phyloP scores from a whole-genome alignment of 495 filamentous ascomycete genomes.

The Talaromyces thailandensis region DNA sequence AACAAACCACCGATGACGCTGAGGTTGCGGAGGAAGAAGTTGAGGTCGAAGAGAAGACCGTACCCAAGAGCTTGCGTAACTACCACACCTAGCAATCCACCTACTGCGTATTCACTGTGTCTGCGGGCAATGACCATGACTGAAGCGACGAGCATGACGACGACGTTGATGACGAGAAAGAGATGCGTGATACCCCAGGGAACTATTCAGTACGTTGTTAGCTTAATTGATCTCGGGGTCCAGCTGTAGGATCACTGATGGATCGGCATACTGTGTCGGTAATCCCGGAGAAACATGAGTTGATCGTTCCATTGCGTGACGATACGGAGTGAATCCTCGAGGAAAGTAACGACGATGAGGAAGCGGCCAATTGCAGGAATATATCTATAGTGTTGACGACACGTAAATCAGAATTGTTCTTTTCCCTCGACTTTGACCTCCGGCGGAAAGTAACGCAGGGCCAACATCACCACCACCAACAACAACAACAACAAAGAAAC shows the following conservation, averaged over 20 bases:
- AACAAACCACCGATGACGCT: constrained; percentile 93
- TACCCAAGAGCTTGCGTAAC: constrained; percentile 95
- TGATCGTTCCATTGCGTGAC: constrained; percentile 98
- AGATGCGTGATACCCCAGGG: constrained; percentile 83
- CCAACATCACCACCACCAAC: constrained; percentile 1
- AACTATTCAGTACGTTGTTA: constrained; percentile 43
- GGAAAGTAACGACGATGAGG: constrained; percentile 95
- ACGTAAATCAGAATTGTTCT: constrained; percentile 18
- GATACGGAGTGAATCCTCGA: constrained; percentile 93
- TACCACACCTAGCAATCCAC: constrained; percentile 81
- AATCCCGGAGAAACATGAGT: constrained; percentile 84
- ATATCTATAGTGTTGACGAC: constrained; percentile 52
- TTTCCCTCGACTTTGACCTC: background rate
- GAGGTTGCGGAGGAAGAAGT: constrained; percentile 98
- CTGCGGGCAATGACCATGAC: constrained; percentile 82
- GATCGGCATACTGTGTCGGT: constrained; percentile 71
- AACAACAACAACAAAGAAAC: constrained; percentile 30
- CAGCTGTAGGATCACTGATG: background rate
- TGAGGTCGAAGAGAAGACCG: constrained; percentile 96
- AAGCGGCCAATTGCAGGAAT: constrained; percentile 93
- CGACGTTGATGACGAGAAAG: constrained; percentile 84
- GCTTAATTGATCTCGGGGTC: constrained; percentile 1
- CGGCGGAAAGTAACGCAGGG: background rate
- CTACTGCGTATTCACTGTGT: constrained; percentile 85
- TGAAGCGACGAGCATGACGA: constrained; percentile 81